These are phyloP conservation scores for Apophysomyces variabilis DNA, from an alignment of 371 early-diverging fungal species.

Conservation along the genomic window DNA sequence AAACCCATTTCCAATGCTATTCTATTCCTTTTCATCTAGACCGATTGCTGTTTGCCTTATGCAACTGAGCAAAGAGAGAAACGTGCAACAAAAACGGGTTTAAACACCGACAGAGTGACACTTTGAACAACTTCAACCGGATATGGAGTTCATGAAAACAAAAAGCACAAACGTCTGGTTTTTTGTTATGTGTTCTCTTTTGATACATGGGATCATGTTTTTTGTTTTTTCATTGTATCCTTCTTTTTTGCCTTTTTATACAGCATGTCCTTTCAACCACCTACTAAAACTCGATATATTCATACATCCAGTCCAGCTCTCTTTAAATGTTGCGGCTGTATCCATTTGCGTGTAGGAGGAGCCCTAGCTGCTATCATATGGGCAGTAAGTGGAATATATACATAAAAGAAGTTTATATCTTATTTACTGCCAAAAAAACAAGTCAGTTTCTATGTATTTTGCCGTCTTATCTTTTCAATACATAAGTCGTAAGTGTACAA, in stretches of 20 bases:
- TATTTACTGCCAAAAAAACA: neutral
- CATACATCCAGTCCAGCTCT: constrained; percentile 39
- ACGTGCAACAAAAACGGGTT: no score
- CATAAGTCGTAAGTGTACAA: constrained; percentile 24
- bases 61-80: no score
- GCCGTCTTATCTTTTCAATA: constrained; percentile 27
- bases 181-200: constrained; percentile 3
- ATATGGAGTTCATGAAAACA: constrained; percentile 13
- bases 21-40: no score
- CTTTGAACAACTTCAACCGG: neutral
- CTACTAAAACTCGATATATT: constrained; percentile 25
- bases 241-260: constrained; percentile 7
- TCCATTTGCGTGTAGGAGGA: constrained; percentile 49
- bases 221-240: neutral
- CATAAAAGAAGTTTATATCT: neutral
- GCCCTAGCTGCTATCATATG: constrained; percentile 42
- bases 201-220: no score
- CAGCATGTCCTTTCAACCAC: constrained; percentile 18
- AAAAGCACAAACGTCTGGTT: neutral
- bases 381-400: constrained; percentile 34
- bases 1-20: no score
- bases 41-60: no score
- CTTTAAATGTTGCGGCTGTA: constrained; percentile 53
- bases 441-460: constrained; percentile 29
- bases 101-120: no score